Evolutionary conservation across 2,329 filamentous ascomycete species (phyloP).

Genomic region (Blastomyces emzantsi): DNA sequence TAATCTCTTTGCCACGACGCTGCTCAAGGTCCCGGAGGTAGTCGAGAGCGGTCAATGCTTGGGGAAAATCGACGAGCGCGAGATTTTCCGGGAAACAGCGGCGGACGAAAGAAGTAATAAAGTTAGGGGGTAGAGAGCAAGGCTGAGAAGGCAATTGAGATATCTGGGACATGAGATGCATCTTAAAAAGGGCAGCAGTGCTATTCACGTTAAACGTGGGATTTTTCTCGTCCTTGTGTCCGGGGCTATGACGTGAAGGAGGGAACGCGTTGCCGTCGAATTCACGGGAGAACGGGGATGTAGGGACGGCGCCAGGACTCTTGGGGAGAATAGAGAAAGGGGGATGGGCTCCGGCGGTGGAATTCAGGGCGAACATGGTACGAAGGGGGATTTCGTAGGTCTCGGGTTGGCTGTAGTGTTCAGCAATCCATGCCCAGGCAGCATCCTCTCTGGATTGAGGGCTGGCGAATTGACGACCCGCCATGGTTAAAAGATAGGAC

Average conservation of each 20-base stretch:
- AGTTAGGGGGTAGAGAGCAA: constrained; percentile 52
- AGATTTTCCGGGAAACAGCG: constrained; percentile 50
- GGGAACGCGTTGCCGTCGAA: constrained; percentile 29
- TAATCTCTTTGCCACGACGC: constrained; percentile 50
- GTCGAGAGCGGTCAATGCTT: constrained; percentile 56
- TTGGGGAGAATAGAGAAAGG: constrained; percentile 16
- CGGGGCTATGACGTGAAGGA: constrained; percentile 20
- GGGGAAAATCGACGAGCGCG: constrained; percentile 54
- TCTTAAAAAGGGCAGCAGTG: constrained; percentile 36
- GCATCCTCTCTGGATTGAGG: constrained; percentile 26
- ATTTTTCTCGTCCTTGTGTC: constrained; percentile 19
- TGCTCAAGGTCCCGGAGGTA: constrained; percentile 57
- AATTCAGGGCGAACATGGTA: constrained; percentile 60
- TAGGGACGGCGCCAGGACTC: constrained; percentile 23
- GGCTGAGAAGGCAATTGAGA: constrained; percentile 51
- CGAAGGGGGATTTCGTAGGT: constrained; percentile 58
- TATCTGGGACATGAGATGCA: constrained; percentile 43
- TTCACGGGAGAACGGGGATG: constrained; percentile 28
- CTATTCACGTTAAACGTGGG: constrained; percentile 21
- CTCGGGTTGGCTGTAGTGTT: constrained; percentile 53
- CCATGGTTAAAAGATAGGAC: neutral
- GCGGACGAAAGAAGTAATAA: constrained; percentile 54
- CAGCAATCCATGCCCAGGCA: constrained; percentile 46
- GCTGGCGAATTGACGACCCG: constrained; percentile 5
- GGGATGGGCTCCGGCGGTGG: constrained; percentile 41